Evolutionary conservation across 2,329 filamentous ascomycete species (phyloP).

Genomic region (Hypoxylon sp.): DNA sequence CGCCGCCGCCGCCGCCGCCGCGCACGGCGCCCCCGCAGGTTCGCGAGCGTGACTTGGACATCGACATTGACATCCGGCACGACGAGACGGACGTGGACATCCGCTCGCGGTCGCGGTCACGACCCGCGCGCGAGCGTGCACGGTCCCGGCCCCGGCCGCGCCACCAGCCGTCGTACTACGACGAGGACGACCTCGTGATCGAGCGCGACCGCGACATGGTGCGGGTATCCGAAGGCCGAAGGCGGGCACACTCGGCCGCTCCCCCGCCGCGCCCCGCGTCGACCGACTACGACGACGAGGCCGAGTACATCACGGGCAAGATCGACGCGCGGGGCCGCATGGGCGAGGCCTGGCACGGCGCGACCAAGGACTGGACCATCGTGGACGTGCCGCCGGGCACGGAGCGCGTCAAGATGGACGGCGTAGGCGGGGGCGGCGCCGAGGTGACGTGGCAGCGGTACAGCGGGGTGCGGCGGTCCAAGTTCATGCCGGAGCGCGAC

Average conservation of each 20-base stretch:
- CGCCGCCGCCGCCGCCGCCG: constrained; percentile 61
- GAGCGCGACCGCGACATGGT: constrained; percentile 62
- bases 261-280: constrained; percentile 49
- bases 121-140: constrained; percentile 51
- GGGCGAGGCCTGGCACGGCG: constrained; percentile 77
- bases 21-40: constrained; percentile 54
- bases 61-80: constrained; percentile 65
- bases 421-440: constrained; percentile 74
- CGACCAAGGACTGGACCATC: constrained; percentile 80
- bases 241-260: constrained; percentile 61
- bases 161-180: constrained; percentile 45
- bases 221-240: constrained; percentile 55
- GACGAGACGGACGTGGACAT: constrained; percentile 67
- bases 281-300: constrained; percentile 69
- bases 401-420: constrained; percentile 82
- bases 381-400: constrained; percentile 86
- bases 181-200: constrained; percentile 73
- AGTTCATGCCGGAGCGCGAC: constrained; percentile 75
- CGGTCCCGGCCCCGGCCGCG: constrained; percentile 52
- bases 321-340: constrained; percentile 69
- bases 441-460: constrained; percentile 83
- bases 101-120: constrained; percentile 50
- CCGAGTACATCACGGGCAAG: constrained; percentile 64
- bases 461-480: constrained; percentile 77
- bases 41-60: constrained; percentile 64